Base-by-base conservation (phyloP, 2,329 filamentous ascomycete species). In the Fusarium brachygibbosum region DNA sequence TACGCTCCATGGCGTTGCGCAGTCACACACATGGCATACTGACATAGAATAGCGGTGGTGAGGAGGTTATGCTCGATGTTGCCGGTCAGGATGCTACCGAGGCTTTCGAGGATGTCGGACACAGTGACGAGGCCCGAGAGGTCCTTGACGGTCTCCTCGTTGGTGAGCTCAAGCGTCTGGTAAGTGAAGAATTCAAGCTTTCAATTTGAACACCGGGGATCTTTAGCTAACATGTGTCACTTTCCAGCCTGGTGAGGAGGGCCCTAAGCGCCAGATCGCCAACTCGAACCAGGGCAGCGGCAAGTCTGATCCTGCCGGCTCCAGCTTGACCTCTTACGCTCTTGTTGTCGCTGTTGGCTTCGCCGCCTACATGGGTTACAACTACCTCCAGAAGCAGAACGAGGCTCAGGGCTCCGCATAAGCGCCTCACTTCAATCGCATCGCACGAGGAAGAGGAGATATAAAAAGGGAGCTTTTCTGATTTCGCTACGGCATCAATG, bases 71-170 rank as follows among this genome's bases (percentile, higher is more conserved):
- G 69, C 91, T 99, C 74, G 96, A 99, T 75, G 94, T 98, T 70
- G 96, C 87, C 77, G 96, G 96, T 74, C 94, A 97, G 84, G 96
- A 99, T 82, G 92, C 93, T 77, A 97, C 95, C 76, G 96, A 98
- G 84, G 95, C 96, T 67, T 99, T 99, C 80, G 96, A 99, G 86
- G 96, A 99, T 83, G 96, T 99, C 77, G 96, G 96, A 79, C 96
- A 99, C 91, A 97, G 93, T 77, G 96, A 99, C 82, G 96, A 99
- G 87, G 96, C 96, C 73, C 91, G 96, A 73, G 95, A 98, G 85
- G 95, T 97, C 73, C 90, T 99, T 60, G 90, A 91, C 32, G 88
- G 89, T 77, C 85, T 97, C 71, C 82, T 90, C 53, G 87, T 96
- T 72, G 94, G 93, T 71, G 86, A 79, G 37, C 82, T 98, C 80